Conservation (phyloP, 2,329 filamentous ascomycete species). For the Neurospora sp. region DNA sequence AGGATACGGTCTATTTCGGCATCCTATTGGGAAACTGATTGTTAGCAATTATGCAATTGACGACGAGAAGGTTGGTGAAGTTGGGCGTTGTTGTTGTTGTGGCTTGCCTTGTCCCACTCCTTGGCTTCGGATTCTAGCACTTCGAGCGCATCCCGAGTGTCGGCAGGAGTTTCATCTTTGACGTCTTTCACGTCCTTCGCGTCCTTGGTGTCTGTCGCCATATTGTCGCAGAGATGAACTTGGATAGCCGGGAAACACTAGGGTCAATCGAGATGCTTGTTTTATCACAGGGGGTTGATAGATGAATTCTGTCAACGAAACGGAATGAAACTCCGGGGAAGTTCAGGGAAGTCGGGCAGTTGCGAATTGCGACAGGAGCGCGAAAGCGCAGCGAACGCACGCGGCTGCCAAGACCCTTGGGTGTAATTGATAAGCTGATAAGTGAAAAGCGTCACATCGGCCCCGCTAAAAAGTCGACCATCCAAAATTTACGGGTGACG, state of each 20-base stretch:
- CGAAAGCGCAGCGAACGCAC: neutral
- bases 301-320: neutral
- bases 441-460: conserved; percentile 12
- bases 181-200: conserved; percentile 10
- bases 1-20: conserved; percentile 92
- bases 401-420: neutral
- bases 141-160: conserved; percentile 57
- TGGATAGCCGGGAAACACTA: neutral
- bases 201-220: neutral
- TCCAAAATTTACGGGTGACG: conserved; percentile 10
- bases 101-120: conserved; percentile 74
- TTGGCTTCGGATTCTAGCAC: conserved; percentile 76
- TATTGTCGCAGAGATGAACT: neutral
- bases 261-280: neutral
- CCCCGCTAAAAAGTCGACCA: conserved; percentile 16
- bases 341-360: neutral
- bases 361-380: neutral
- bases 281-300: neutral
- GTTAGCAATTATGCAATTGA: neutral
- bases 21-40: conserved; percentile 48
- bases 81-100: neutral
- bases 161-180: conserved; percentile 33
- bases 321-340: neutral
- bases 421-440: conserved; percentile 12
- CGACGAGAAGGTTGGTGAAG: neutral